Percentiles rank a stretch among this genome's conserved stretches.
Evolutionary conservation across 2,329 filamentous ascomycete genomes (phyloP).

Genomic region (Dactylellina haptotyla): DNA sequence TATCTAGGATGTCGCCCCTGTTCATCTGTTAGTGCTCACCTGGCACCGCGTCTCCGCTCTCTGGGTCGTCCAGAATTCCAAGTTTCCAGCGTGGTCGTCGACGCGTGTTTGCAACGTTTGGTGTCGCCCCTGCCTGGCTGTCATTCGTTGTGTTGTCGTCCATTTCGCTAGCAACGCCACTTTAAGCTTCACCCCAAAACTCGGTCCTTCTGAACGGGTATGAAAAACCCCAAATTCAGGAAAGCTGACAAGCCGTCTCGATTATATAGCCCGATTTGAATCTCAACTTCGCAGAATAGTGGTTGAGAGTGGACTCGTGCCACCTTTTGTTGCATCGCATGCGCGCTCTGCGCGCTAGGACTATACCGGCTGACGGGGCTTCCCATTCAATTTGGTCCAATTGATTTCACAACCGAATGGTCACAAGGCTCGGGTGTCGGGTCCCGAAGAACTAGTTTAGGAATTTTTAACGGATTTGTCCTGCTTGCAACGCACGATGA

Average conservation of each 20-base stretch:
- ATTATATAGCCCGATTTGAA: no score
- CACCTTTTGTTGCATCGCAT: neutral
- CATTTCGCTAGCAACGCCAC: neutral
- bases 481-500: neutral
- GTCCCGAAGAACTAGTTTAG: neutral
- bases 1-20: neutral
- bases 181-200: neutral
- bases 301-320: no score
- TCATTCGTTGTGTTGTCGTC: neutral
- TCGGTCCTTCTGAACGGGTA: no score
- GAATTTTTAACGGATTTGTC: neutral
- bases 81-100: slow-evolving; percentile 5
- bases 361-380: neutral
- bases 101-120: no score
- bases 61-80: slow-evolving; percentile 19
- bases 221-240: no score
- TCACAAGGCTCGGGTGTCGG: slow-evolving; percentile 3
- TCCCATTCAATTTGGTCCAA: neutral
- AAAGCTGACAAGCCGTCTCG: no score
- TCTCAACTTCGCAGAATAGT: no score
- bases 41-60: slow-evolving; percentile 20
- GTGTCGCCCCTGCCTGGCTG: neutral
- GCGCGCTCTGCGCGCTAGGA: neutral
- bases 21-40: neutral
- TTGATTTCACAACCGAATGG: neutral